Conservation (phyloP, 805 yeast species). For the Alloascoidea hylecoeti region DNA sequence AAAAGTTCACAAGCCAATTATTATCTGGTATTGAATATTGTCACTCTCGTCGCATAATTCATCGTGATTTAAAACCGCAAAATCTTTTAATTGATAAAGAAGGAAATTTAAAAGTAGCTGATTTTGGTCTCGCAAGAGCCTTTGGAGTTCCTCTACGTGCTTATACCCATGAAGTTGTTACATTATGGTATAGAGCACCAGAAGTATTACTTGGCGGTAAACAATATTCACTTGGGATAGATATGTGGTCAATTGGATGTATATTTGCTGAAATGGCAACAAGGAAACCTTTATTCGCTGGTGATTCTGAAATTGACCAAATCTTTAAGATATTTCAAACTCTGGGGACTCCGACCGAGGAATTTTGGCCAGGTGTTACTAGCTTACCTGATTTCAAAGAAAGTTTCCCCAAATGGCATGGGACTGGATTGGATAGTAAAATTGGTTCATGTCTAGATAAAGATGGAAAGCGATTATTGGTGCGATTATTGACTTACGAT, state of each 20-base stretch:
- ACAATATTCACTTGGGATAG: constrained; percentile 95
- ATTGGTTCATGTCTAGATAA: constrained; percentile 69
- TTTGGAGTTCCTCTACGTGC: constrained; percentile 96
- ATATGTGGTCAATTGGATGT: constrained; percentile 98
- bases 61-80: constrained; percentile 94
- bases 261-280: constrained; percentile 97
- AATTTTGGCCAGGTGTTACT: constrained; percentile 88
- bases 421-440: constrained; percentile 43
- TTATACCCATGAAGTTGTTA: constrained; percentile 95
- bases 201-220: constrained; percentile 92
- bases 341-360: constrained; percentile 90
- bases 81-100: constrained; percentile 89
- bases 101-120: constrained; percentile 82
- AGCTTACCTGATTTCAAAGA: constrained; percentile 87
- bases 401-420: constrained; percentile 83
- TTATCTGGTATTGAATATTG: constrained; percentile 86
- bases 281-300: constrained; percentile 90
- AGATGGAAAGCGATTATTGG: constrained; percentile 74
- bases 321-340: constrained; percentile 84
- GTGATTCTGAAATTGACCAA: constrained; percentile 96
- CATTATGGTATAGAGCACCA: constrained; percentile 96
- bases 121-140: constrained; percentile 93
- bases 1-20: constrained; percentile 84
- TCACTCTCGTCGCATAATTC: constrained; percentile 87
- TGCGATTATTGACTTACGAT: constrained; percentile 69